phyloP scores from a whole-genome alignment of 495 filamentous ascomycete genomes.

The Podospora anserina region DNA sequence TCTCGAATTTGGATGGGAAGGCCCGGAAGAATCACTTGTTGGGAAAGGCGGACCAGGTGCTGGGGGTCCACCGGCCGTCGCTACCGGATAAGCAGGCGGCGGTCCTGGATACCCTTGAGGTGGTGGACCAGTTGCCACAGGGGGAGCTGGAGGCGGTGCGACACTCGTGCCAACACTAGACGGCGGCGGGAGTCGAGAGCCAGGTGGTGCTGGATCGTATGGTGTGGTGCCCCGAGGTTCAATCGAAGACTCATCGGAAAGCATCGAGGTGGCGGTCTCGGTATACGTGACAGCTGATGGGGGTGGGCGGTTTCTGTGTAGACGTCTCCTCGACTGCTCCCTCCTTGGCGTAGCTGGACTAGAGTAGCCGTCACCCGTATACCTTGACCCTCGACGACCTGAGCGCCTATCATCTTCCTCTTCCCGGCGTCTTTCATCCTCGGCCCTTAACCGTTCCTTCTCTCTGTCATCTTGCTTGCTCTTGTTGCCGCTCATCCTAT shows the following conservation, averaged over 20 bases:
- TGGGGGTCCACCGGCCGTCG: constrained; percentile 27
- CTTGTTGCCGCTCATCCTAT: constrained; percentile 53
- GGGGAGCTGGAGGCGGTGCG: constrained; percentile 4
- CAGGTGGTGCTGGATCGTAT: constrained; percentile 31
- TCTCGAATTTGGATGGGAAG: constrained; percentile 37
- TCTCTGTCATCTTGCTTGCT: constrained; percentile 60
- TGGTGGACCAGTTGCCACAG: constrained; percentile 1
- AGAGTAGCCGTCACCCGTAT: constrained; percentile 60
- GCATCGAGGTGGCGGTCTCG: constrained; percentile 26
- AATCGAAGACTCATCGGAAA: constrained; percentile 42
- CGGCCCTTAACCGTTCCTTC: constrained; percentile 59
- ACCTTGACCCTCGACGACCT: constrained; percentile 41
- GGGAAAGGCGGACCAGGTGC: constrained; percentile 16
- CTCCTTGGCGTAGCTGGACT: constrained; percentile 47
- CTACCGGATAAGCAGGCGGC: constrained; percentile 39
- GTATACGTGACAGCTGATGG: constrained; percentile 34
- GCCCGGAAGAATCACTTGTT: constrained; percentile 30
- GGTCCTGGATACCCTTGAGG: constrained; percentile 7
- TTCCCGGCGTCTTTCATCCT: constrained; percentile 60
- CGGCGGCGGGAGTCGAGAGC: constrained; percentile 14
- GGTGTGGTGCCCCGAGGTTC: constrained; percentile 31
- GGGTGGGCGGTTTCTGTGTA: constrained; percentile 34
- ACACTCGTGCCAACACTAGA: neutral
- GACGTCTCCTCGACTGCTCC: constrained; percentile 38
- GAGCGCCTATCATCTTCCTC: constrained; percentile 47